phyloP scores from a whole-genome alignment of 768 basidiomycete genomes.

The Hypholoma fasciculare region DNA sequence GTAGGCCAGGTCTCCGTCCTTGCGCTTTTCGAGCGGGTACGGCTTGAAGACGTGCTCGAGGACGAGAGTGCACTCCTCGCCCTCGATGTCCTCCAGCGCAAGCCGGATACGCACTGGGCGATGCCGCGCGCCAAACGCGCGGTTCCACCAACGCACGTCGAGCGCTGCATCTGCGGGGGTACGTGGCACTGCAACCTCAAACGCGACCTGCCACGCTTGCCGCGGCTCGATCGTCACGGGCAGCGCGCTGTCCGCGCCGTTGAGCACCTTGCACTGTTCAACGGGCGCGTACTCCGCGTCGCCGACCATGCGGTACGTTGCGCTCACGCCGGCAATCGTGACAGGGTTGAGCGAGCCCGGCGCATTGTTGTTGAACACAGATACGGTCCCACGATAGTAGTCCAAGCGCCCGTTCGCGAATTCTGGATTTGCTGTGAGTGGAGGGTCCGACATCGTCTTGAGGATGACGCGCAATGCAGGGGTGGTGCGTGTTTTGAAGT shows the following conservation, averaged over 20 bases:
- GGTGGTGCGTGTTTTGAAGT: conserved; percentile 37
- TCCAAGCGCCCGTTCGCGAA: conserved; percentile 23
- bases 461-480: conserved; percentile 31
- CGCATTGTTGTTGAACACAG: conserved; percentile 38
- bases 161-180: conserved; percentile 32
- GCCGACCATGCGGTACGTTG: conserved; percentile 36
- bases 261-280: conserved; percentile 24
- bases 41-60: conserved; percentile 37
- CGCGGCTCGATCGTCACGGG: conserved; percentile 38
- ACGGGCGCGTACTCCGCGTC: conserved; percentile 31
- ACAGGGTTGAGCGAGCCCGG: conserved; percentile 30
- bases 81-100: conserved; percentile 35
- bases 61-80: conserved; percentile 37
- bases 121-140: conserved; percentile 31
- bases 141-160: conserved; percentile 31
- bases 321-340: conserved; percentile 32
- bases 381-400: conserved; percentile 32
- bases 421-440: conserved; percentile 33
- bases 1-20: conserved; percentile 28
- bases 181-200: conserved; percentile 30
- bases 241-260: conserved; percentile 16
- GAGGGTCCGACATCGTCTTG: conserved; percentile 34
- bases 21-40: conserved; percentile 22
- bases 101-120: conserved; percentile 38
- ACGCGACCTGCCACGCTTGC: conserved; percentile 30